Evolutionary conservation across 2,329 filamentous ascomycete species (phyloP).

Genomic region (Pseudocercospora fijiensis): DNA sequence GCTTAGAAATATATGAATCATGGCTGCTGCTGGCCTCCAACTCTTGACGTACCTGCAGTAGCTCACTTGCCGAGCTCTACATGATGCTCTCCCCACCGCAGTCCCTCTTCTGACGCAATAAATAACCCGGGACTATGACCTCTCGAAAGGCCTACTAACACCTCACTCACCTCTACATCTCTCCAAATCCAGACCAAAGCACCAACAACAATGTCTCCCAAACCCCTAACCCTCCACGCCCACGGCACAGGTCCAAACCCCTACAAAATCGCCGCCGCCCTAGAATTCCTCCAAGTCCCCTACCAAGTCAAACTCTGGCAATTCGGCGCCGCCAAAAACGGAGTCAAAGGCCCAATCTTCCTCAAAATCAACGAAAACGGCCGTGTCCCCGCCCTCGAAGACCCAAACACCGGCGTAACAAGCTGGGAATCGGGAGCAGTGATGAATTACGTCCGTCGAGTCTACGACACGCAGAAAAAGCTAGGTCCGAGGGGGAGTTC

Average conservation of each 20-base stretch:
- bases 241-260: conserved; percentile 47
- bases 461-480: conserved; percentile 45
- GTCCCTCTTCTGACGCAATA: neutral
- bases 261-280: conserved; percentile 45
- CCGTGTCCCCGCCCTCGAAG: conserved; percentile 46
- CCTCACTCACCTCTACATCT: neutral
- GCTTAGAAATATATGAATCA: neutral
- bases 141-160: neutral
- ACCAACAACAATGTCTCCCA: conserved; percentile 15
- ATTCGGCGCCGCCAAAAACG: conserved; percentile 42
- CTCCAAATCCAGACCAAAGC: neutral
- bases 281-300: conserved; percentile 44
- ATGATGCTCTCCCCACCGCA: neutral
- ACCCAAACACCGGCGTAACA: conserved; percentile 48
- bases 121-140: neutral
- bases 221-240: conserved; percentile 45
- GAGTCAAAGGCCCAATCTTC: conserved; percentile 43
- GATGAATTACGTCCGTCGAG: conserved; percentile 49
- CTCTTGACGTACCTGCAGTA: neutral
- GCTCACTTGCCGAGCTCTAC: neutral
- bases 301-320: conserved; percentile 47
- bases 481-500: conserved; percentile 39
- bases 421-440: conserved; percentile 55
- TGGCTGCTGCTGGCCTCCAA: neutral
- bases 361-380: conserved; percentile 49